Percentiles rank a stretch among this genome's conserved stretches.
Conservation (phyloP, 495 filamentous ascomycete species). For the Trypethelium eluteriae region DNA sequence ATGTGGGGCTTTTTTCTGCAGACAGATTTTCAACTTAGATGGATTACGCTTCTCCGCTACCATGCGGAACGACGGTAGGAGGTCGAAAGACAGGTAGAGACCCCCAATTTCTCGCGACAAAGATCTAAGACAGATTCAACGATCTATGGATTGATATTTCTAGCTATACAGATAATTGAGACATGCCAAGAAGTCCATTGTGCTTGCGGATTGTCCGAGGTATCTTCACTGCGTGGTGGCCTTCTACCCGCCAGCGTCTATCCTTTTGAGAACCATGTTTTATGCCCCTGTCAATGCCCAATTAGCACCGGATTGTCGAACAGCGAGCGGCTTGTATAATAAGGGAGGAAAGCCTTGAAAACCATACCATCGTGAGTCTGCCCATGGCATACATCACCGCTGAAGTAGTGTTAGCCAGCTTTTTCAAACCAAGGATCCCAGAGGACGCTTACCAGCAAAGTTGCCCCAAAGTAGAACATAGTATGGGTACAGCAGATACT, state of each 20-base stretch:
- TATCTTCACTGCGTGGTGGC: not conserved
- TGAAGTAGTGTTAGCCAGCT: conserved; percentile 14
- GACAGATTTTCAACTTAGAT: too few species aligned
- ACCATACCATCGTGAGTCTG: conserved; percentile 49
- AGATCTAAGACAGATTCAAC: not conserved
- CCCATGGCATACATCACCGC: conserved; percentile 52
- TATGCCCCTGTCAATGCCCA: conserved; percentile 55
- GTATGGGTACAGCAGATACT: conserved; percentile 65
- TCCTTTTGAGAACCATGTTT: conserved; percentile 73
- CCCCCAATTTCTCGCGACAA: too few species aligned
- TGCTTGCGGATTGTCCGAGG: not conserved
- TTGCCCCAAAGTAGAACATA: conserved; percentile 59
- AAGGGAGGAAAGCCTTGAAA: conserved; percentile 9
- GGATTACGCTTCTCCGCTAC: too few species aligned
- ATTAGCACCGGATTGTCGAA: conserved; percentile 25
- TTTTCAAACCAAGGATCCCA: not conserved
- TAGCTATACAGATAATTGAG: conserved; percentile 1
- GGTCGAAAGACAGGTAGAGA: too few species aligned
- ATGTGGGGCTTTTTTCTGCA: too few species aligned
- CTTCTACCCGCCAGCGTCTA: conserved; percentile 32
- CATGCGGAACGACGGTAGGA: too few species aligned
- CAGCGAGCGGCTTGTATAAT: not conserved
- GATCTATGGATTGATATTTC: not conserved
- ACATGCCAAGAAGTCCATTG: not conserved
- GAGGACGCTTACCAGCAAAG: conserved; percentile 37